Evolutionary conservation across 1,284 basidiomycete genomes (phyloP).

Genomic region (Moesziomyces antarcticus): DNA sequence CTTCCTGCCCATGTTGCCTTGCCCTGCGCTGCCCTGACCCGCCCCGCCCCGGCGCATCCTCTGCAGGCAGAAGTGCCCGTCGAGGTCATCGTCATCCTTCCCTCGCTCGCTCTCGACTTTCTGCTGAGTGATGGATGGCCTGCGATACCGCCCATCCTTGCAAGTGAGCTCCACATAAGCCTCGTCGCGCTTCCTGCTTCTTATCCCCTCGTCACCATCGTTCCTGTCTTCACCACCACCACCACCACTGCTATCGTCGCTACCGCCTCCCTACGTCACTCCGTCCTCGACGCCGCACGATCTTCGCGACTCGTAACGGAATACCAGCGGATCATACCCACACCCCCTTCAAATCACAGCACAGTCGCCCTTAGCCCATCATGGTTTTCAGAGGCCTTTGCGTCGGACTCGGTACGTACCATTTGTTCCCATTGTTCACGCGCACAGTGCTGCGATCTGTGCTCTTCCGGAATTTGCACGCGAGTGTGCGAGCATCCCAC

Average conservation of each 20-base stretch:
- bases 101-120: neutral
- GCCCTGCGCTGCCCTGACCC: no score
- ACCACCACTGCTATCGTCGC: slow-evolving; percentile 1
- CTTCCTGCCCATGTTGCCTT: no score
- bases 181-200: neutral
- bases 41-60: neutral
- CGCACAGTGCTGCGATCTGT: neutral
- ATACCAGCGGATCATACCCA: neutral
- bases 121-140: neutral
- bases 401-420: slow-evolving; percentile 53
- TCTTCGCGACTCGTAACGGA: neutral
- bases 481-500: neutral
- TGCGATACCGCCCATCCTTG: no score
- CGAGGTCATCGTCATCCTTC: neutral
- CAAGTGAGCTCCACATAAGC: neutral
- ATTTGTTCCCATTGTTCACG: neutral
- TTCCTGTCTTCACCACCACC: neutral
- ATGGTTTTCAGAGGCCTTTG: slow-evolving; percentile 53
- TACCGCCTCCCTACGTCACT: neutral
- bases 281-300: neutral
- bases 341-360: neutral
- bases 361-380: slow-evolving; percentile 7
- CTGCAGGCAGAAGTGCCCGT: neutral
- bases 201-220: neutral
- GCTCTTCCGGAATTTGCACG: neutral